Percentiles rank a stretch among this genome's conserved stretches.
Conservation (phyloP, 1,284 basidiomycete species). For the Mycena citricolor region DNA sequence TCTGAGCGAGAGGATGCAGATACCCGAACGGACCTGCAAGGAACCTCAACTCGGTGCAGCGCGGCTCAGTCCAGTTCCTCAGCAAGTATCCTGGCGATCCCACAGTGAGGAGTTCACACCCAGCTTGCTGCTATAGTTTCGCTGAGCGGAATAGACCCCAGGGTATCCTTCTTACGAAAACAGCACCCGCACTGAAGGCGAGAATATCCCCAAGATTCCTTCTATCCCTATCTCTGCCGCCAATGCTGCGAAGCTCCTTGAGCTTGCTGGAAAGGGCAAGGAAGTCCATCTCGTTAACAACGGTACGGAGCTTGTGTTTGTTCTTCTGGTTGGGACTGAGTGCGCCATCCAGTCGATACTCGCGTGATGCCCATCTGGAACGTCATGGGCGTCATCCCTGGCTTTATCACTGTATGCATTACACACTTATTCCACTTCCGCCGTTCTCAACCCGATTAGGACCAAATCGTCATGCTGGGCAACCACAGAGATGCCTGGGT, state of each 20-base stretch:
- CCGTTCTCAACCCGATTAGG: too few relatives aligned
- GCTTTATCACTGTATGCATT: too few relatives aligned
- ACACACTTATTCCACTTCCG: too few relatives aligned
- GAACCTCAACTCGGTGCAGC: slow-evolving; percentile 81
- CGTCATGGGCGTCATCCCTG: slow-evolving; percentile 80
- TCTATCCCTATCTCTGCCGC: slow-evolving; percentile 77
- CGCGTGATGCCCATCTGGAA: slow-evolving; percentile 86
- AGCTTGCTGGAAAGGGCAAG: slow-evolving; percentile 50
- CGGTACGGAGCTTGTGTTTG: slow-evolving; percentile 39
- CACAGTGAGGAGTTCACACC: too few relatives aligned
- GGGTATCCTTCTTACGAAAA: slow-evolving; percentile 87
- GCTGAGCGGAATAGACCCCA: too few relatives aligned
- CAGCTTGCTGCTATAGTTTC: too few relatives aligned
- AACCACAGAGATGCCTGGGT: slow-evolving; percentile 65
- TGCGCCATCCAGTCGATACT: slow-evolving; percentile 62
- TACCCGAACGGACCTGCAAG: slow-evolving; percentile 89
- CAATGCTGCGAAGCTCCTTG: slow-evolving; percentile 63
- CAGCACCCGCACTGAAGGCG: slow-evolving; percentile 65
- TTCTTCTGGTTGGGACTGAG: neutral
- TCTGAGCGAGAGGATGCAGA: too few relatives aligned
- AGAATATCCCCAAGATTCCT: slow-evolving; percentile 80
- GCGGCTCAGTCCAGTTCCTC: slow-evolving; percentile 86
- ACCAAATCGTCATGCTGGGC: slow-evolving; percentile 76
- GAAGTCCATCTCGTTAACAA: slow-evolving; percentile 62
- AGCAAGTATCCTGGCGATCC: too few relatives aligned